Percentiles rank a stretch among this genome's conserved stretches.
These are phyloP conservation scores for Cudoniella acicularis DNA, from an alignment of 495 filamentous ascomycete species.

Conservation along the genomic window DNA sequence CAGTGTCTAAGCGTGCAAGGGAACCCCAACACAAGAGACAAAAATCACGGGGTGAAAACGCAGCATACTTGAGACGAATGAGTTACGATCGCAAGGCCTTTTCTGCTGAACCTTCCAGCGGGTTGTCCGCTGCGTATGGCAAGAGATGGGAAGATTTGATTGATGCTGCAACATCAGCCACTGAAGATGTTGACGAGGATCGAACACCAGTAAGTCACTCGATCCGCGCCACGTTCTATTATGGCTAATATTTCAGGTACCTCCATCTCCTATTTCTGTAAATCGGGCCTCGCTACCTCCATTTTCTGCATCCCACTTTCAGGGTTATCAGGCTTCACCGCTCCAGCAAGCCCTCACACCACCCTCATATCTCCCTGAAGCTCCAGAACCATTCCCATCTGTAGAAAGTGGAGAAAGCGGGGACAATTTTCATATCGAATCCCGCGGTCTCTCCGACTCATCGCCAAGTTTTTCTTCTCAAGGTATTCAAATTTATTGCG, in stretches of 20 bases:
- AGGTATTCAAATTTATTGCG: conserved; percentile 83
- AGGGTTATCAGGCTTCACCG: conserved; percentile 81
- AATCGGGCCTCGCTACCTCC: conserved; percentile 80
- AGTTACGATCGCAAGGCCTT: conserved; percentile 75
- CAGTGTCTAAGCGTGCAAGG: conserved; percentile 69
- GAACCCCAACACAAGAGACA: conserved; percentile 73
- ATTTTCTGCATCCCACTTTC: conserved; percentile 51
- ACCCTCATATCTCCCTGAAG: conserved; percentile 62
- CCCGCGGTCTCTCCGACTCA: conserved; percentile 47
- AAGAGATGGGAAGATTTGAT: conserved; percentile 94
- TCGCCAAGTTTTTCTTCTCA: conserved; percentile 52
- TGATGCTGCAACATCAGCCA: conserved; percentile 85
- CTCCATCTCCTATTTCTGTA: conserved; percentile 61
- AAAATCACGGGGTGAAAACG: conserved; percentile 56
- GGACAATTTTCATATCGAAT: conserved; percentile 62
- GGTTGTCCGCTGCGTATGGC: conserved; percentile 71
- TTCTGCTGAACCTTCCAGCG: conserved; percentile 79
- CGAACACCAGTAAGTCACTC: conserved; percentile 66
- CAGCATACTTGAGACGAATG: conserved; percentile 54
- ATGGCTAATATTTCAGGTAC: conserved; percentile 47
- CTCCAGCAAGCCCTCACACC: conserved; percentile 83
- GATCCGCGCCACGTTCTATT: neutral
- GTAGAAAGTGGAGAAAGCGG: conserved; percentile 65
- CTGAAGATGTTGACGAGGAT: conserved; percentile 85
- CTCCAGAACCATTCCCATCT: conserved; percentile 75